Percentiles rank a stretch among this genome's conserved stretches.
Conservation (phyloP, 2,329 filamentous ascomycete genomes). For the Cylindrodendrum hubeiense region DNA sequence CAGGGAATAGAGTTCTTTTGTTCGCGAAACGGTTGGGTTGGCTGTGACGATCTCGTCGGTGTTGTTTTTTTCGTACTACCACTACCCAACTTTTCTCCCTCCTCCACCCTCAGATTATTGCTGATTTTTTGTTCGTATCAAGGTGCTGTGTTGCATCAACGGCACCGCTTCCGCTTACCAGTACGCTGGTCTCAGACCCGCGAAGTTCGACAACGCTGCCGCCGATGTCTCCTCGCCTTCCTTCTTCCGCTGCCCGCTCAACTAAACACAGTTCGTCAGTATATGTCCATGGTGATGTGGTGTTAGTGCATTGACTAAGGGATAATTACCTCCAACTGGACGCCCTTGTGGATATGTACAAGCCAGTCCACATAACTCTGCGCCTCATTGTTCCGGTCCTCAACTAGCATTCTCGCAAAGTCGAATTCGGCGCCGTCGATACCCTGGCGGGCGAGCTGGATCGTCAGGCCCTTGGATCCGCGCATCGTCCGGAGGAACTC, state of each 20-base stretch:
- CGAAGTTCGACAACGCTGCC: conserved; percentile 67
- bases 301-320: background rate
- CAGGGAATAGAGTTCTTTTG: conserved; percentile 12
- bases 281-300: background rate
- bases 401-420: conserved; percentile 90
- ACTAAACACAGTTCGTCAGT: conserved; percentile 53
- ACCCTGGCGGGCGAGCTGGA: conserved; percentile 92
- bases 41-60: conserved; percentile 27
- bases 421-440: conserved; percentile 97
- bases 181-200: conserved; percentile 70
- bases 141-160: conserved; percentile 2
- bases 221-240: conserved; percentile 65
- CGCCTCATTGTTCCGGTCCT: conserved; percentile 97
- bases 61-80: conserved; percentile 34
- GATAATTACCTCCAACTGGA: conserved; percentile 83
- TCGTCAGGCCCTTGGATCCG: conserved; percentile 87
- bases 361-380: conserved; percentile 99
- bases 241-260: conserved; percentile 78
- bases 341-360: conserved; percentile 92
- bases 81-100: conserved; percentile 38
- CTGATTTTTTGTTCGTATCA: conserved; percentile 10
- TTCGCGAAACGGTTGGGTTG: conserved; percentile 25
- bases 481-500: conserved; percentile 86
- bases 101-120: conserved; percentile 26
- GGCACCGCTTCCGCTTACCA: conserved; percentile 57